Evolutionary conservation across 2,329 filamentous ascomycete genomes (phyloP), one percentile per base, ranked within the genome.

Genomic region (Phoma sp.): DNA sequence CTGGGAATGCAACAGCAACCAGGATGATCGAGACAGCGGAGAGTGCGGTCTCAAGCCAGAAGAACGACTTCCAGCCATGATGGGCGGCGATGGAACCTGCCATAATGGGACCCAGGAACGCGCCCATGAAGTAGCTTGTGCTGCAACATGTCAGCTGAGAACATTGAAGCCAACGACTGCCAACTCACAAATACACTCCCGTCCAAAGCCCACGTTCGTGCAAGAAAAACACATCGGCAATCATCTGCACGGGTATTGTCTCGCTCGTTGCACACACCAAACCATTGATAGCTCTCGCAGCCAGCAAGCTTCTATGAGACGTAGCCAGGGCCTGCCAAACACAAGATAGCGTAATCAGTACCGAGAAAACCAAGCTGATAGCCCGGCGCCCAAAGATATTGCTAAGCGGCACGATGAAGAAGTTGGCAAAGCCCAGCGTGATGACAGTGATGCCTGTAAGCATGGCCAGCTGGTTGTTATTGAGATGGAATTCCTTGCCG

Each of bases 31-130:
- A 72, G 59, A 79, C 75, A 6, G 62, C 71, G 2, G 74, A 69
- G 5, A 80, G 64, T 0, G 68, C 77, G 1, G 73, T 70, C 3
- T 76, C 75, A 4, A 80, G 71, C 77, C 78, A 80, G 68, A 79
- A 80, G 64, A 80, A 80, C 11, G 73, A 77, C 40, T 76, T 63
- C 78, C 78, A 80, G 34, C 77, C 76, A 52, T 79, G 69, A 17
- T 74, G 66, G 10, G 67, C 69, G 17, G 72, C 75, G 28, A 80
- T 78, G 32, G 69, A 68, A 5, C 77, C 77, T 18, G 73, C 68
- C 71, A 80, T 78, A 47, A 79, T 74, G 1, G 77, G 76, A 3
- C 77, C 77, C 1, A 79, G 63, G 57, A 78, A 78, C 6, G 76
- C 70, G 9, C 77, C 76, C 20, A 73, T 68, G 62, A 77, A 78